Conservation (phyloP, 441 rosid species). For the Populus hybrid region DNA sequence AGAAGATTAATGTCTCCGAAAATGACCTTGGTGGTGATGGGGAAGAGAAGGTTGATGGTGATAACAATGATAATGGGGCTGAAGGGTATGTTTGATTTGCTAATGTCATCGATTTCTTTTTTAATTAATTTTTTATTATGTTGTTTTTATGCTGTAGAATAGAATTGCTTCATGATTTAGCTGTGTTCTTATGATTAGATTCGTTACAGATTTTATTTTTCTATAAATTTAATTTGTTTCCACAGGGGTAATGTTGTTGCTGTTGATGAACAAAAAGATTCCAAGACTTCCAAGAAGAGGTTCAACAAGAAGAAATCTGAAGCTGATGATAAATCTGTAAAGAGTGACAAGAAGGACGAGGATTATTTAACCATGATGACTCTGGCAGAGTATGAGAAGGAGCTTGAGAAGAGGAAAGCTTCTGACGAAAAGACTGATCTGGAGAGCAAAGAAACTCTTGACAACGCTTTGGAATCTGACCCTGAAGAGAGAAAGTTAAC, state of each 20-base stretch:
- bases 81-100: background rate
- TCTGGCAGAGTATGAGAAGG: slow-evolving; percentile 11
- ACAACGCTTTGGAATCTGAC: too few species aligned
- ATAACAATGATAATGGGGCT: background rate
- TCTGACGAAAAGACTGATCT: background rate
- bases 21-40: background rate
- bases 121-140: background rate
- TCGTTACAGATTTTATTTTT: background rate
- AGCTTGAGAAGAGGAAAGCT: background rate
- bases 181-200: background rate
- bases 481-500: background rate
- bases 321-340: background rate
- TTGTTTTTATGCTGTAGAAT: background rate
- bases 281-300: background rate
- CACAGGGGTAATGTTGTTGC: background rate
- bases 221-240: background rate
- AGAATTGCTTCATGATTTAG: background rate
- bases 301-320: background rate
- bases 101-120: too few species aligned
- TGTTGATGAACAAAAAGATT: too few species aligned
- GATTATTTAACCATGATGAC: slow-evolving; percentile 8
- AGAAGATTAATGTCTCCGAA: background rate
- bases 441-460: too few species aligned
- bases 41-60: background rate
- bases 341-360: background rate